Conservation (phyloP, 2,329 filamentous ascomycete genomes). For the Shiraia bambusicola region DNA sequence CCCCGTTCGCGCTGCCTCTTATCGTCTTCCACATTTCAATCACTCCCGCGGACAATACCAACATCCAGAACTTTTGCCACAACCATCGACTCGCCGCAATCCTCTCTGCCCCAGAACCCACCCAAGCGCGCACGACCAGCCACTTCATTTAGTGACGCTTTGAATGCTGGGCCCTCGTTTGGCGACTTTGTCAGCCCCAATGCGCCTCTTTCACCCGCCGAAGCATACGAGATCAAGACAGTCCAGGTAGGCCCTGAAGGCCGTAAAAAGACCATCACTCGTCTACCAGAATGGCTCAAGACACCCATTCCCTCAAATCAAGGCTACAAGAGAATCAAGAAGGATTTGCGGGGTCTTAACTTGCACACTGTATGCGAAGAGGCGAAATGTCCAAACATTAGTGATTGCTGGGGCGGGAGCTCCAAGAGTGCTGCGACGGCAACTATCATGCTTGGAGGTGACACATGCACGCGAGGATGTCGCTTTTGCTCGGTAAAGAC, state of each 20-base stretch:
- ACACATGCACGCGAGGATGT: constrained; percentile 95
- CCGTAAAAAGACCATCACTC: constrained; percentile 66
- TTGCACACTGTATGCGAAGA: constrained; percentile 98
- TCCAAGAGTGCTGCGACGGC: constrained; percentile 89
- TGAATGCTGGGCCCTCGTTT: constrained; percentile 66
- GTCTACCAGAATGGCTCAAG: constrained; percentile 92
- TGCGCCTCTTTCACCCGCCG: constrained; percentile 48
- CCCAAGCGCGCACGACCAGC: constrained; percentile 43
- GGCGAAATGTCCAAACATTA: constrained; percentile 94
- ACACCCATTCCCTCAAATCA: constrained; percentile 84
- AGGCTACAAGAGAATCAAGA: constrained; percentile 94
- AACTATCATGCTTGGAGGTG: constrained; percentile 99
- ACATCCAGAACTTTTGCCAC: constrained; percentile 37
- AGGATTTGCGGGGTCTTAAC: constrained; percentile 83
- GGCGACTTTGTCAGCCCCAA: constrained; percentile 60
- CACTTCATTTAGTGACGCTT: constrained; percentile 62
- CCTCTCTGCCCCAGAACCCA: constrained; percentile 20
- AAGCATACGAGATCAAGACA: constrained; percentile 62
- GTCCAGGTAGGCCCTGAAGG: constrained; percentile 62
- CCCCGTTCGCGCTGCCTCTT: constrained; percentile 37
- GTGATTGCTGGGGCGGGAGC: constrained; percentile 93
- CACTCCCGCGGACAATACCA: constrained; percentile 18
- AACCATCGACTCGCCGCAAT: constrained; percentile 29
- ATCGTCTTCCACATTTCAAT: constrained; percentile 20
- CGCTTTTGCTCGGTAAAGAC: constrained; percentile 98